Base-by-base conservation (phyloP, 1,284 basidiomycete species). In the Heterobasidion irregulare region DNA sequence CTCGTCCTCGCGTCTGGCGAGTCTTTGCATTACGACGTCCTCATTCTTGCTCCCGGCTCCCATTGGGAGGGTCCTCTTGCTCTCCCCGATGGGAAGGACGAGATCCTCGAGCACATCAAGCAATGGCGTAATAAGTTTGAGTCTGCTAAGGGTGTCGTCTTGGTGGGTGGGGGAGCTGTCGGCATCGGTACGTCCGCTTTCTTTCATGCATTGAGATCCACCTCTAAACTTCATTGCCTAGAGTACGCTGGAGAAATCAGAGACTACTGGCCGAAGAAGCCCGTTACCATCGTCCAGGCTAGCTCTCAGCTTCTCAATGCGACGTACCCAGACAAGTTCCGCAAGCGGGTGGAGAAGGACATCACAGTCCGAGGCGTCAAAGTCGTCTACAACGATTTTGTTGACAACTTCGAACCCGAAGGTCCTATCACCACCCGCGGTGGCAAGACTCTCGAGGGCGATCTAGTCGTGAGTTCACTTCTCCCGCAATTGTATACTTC, bases 261-360 rank as follows among this genome's bases (percentile, higher is more conserved):
- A 12, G 47, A 52, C 51, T 35, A 33, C 4, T 53, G 48, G 15
- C 63, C 86, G 78, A 64, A 72, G 18, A 86, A 80, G 66, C 75
- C 76, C 56, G 75, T 89, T 8, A 87, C 84, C 4, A 75, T 89
- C 50, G 76, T 89, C 1, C 85, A 89, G 18, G 73, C 75, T 34
- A 71, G 73, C 26, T 58, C 62, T 0, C 65, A 70, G 16, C 76
- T 87, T 8, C 69, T 89, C 50, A 89, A 85, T 62, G 61, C 68
- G 0, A 64, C 74, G 0, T 89, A 89, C 62, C 77, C 84, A 0
- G 66, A 72, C 19, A 77, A 76, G 57, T 79, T 78, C 67, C 77
- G 86, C 47, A 72, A 71, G n/a, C 70, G 68, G 18, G 63, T 82
- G 2, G 75, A 72, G 47, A 66, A 68, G 2, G 72, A 74, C 38